Evolutionary conservation across 371 early-diverging fungal genomes (phyloP).

Genomic region (Dinochytrium kinnereticum): DNA sequence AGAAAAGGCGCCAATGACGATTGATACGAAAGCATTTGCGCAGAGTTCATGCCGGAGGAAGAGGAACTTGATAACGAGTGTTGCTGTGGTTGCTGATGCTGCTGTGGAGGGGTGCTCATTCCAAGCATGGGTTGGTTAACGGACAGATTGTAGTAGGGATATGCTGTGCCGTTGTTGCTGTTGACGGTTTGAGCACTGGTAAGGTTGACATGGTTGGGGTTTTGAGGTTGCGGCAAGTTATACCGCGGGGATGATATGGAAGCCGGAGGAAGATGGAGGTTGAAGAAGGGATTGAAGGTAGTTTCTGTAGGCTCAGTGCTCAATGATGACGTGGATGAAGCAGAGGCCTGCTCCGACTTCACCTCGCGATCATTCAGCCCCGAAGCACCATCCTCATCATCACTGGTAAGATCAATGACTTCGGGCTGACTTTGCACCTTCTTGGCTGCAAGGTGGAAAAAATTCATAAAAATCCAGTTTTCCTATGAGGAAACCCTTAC

Average conservation of each 20-base stretch:
- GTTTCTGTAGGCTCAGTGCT: neutral
- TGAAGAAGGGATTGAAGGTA: neutral
- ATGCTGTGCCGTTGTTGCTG: too few species aligned
- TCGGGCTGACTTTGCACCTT: neutral
- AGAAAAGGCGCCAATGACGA: neutral
- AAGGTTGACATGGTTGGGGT: too few species aligned
- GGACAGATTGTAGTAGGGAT: neutral
- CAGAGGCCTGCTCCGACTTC: neutral
- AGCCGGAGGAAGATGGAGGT: neutral
- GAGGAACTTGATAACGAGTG: neutral
- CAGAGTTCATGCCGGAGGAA: neutral
- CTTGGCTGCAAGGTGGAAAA: neutral
- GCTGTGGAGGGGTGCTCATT: too few species aligned
- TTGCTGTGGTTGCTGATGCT: too few species aligned
- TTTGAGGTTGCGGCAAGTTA: neutral
- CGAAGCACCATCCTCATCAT: neutral
- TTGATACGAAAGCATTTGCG: too few species aligned
- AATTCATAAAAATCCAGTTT: too few species aligned
- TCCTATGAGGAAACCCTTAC: too few species aligned
- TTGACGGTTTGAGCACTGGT: too few species aligned
- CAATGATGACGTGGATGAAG: neutral
- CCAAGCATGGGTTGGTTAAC: too few species aligned
- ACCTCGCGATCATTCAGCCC: neutral
- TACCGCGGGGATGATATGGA: neutral
- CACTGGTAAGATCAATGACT: conserved; percentile 5